Evolutionary conservation across 2,329 filamentous ascomycete genomes (phyloP).

Genomic region (Trichoderma arundinaceum): DNA sequence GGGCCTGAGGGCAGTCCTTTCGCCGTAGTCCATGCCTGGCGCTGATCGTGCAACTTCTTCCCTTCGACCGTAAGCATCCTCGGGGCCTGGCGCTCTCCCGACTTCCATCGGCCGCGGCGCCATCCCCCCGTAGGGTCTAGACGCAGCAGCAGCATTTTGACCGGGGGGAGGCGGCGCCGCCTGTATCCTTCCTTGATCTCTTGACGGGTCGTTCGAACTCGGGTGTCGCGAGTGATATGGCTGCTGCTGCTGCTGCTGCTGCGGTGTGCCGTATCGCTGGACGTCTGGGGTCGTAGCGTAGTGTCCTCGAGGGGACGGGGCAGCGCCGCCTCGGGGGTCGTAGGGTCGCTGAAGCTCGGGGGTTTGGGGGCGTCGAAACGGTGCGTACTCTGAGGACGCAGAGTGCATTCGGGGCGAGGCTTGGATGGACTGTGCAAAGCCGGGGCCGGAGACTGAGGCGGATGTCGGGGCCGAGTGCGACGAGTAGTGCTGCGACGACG

Average conservation of each 20-base stretch:
- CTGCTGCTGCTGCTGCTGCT: constrained; percentile 37
- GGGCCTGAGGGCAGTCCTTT: constrained; percentile 53
- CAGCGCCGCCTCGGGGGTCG: constrained; percentile 53
- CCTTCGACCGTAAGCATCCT: constrained; percentile 55
- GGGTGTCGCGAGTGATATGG: constrained; percentile 58
- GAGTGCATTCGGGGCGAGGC: constrained; percentile 63
- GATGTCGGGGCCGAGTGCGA: constrained; percentile 49
- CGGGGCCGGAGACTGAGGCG: constrained; percentile 49
- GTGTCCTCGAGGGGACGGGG: constrained; percentile 56
- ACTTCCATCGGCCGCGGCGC: constrained; percentile 55
- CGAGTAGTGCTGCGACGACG: constrained; percentile 47
- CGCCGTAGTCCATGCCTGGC: constrained; percentile 57
- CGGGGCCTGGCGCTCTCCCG: constrained; percentile 47
- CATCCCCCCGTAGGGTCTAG: constrained; percentile 54
- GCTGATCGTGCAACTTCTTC: constrained; percentile 53
- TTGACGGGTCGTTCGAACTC: constrained; percentile 52
- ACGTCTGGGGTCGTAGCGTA: constrained; percentile 64
- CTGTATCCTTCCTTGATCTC: constrained; percentile 48
- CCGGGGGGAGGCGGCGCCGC: constrained; percentile 55
- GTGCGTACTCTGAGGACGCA: constrained; percentile 62
- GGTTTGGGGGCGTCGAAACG: constrained; percentile 71
- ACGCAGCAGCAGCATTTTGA: constrained; percentile 53
- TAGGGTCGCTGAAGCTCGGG: constrained; percentile 70
- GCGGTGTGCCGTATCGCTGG: constrained; percentile 64
- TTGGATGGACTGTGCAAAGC: constrained; percentile 57